These are phyloP conservation scores for Geotrichum citri-aurantii DNA, from an alignment of 1,139 yeast genomes.

Conservation along the genomic window DNA sequence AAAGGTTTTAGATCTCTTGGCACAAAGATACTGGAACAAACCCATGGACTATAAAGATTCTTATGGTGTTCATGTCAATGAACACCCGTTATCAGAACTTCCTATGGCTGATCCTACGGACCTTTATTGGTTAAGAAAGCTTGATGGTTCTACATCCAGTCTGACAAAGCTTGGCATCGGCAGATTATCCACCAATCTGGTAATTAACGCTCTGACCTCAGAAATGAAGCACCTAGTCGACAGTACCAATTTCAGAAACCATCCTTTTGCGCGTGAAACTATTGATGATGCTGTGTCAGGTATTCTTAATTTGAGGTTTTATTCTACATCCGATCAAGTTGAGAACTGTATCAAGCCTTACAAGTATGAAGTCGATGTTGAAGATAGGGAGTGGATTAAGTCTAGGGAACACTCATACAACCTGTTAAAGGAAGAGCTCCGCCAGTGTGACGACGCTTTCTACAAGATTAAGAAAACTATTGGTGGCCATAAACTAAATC, in stretches of 20 bases:
- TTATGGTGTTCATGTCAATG: conserved; percentile 23
- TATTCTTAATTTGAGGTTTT: conserved; percentile 71
- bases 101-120: conserved; percentile 57
- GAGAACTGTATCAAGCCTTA: conserved; percentile 97
- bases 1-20: conserved; percentile 74
- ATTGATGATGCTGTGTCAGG: conserved; percentile 80
- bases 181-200: conserved; percentile 73
- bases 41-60: conserved; percentile 34
- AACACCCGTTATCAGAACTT: conserved; percentile 52
- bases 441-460: conserved; percentile 70
- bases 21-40: conserved; percentile 88
- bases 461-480: conserved; percentile 59
- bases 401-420: conserved; percentile 74
- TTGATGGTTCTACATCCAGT: conserved; percentile 77
- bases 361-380: conserved; percentile 94
- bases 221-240: conserved; percentile 72
- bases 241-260: conserved; percentile 70
- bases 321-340: conserved; percentile 95
- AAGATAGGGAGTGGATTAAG: conserved; percentile 85
- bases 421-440: conserved; percentile 73
- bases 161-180: conserved; percentile 93
- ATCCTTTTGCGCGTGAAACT: conserved; percentile 75
- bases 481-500: conserved; percentile 77
- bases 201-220: conserved; percentile 70
- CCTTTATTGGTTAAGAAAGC: conserved; percentile 78